Base-by-base conservation (phyloP, 2,329 filamentous ascomycete species). In the Sarocladium brachiariae region DNA sequence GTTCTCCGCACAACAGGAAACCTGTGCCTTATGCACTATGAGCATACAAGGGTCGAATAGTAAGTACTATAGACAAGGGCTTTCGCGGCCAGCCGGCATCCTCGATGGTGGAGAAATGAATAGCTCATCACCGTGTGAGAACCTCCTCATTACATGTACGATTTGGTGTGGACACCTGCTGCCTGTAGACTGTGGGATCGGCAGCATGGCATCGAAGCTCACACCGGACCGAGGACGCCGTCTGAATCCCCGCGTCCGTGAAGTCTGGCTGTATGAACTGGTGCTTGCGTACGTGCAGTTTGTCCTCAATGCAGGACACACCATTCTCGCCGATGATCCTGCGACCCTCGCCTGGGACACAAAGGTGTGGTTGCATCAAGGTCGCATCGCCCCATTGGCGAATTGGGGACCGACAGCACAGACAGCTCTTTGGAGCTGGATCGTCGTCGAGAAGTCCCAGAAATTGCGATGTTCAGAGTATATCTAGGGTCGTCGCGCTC, bases 91-190 rank as follows among this genome's bases (percentile, higher is more conserved):
- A 16, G 27, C 24, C 31, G n/a, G 25, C 27, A n/a, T 47, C 43
- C 14, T 47, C 25, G 43, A 33, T 47, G 43, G 43, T 47, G 43
- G 43, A 45, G 43, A 33, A 47, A 45, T 10, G n/a, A 13, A 45
- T 14, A 27, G 18, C 21, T 45, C 39, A 45, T 45, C 21, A 25
- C 39, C 39, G 21, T 27, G 37, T 45, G n/a, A n/a, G n/a, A n/a
- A n/a, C n/a, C n/a, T n/a, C n/a, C n/a, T n/a, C n/a, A n/a, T n/a
- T n/a, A n/a, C n/a, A n/a, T n/a, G n/a, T n/a, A n/a, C n/a, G n/a
- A n/a, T n/a, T 16, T 30, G 23, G 6, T 25, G 23, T 45, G 39
- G 19, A 45, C 39, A 30, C 39, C 23, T 21, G 39, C 39, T 45
- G 21, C 30, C 13, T 45, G 39, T 45, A 11, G 24, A 13, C 25